Evolutionary conservation across 139 green algal genomes (phyloP).

Genomic region (Ulvella scutata): DNA sequence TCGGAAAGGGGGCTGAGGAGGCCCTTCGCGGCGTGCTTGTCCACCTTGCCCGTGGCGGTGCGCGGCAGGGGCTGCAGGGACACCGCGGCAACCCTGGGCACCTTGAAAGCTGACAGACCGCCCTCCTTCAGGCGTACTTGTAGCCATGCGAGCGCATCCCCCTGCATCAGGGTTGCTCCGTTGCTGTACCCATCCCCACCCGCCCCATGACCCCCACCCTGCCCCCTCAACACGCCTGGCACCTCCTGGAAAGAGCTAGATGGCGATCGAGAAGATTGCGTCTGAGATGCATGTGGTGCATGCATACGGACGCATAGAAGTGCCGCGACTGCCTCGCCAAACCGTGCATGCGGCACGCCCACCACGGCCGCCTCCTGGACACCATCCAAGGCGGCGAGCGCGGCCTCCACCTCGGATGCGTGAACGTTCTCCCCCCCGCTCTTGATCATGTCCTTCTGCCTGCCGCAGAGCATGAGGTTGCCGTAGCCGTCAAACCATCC

Average conservation of each 20-base stretch:
- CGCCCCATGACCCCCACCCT: neutral
- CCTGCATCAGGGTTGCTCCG: neutral
- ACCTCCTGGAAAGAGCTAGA: too few species aligned
- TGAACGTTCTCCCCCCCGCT: conserved; percentile 79
- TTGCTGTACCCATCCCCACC: neutral
- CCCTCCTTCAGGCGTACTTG: conserved; percentile 24
- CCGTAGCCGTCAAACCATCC: conserved; percentile 31
- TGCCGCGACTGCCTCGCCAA: conserved; percentile 53
- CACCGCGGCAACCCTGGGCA: conserved; percentile 24
- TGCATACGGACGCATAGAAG: neutral
- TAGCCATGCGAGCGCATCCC: conserved; percentile 10
- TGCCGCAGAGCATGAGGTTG: conserved; percentile 58
- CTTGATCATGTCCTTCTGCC: conserved; percentile 81
- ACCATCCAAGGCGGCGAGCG: conserved; percentile 26
- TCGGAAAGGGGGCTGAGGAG: too few species aligned
- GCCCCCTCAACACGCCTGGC: neutral
- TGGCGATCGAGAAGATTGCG: too few species aligned
- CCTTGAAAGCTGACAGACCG: conserved; percentile 46
- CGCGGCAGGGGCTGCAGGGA: conserved; percentile 18
- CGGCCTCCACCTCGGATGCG: conserved; percentile 47
- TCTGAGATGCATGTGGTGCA: neutral
- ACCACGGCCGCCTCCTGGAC: conserved; percentile 58
- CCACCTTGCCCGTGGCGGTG: conserved; percentile 50
- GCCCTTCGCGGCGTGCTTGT: conserved; percentile 34
- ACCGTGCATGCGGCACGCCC: conserved; percentile 46